These are phyloP conservation scores for Solanum appendiculatum DNA, from an alignment of 257 asterid genomes.

Conservation along the genomic window DNA sequence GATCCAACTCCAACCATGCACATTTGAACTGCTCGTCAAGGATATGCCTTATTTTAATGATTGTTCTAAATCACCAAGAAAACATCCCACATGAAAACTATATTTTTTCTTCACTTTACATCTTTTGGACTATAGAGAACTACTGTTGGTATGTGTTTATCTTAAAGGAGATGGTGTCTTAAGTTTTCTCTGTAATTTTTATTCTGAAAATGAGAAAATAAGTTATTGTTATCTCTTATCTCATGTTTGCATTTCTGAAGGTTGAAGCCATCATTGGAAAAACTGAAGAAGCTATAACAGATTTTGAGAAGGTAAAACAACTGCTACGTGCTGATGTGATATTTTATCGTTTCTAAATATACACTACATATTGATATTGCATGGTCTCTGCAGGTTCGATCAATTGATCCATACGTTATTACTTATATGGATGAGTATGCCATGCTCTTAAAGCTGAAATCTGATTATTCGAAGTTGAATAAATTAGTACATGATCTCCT, in stretches of 20 bases:
- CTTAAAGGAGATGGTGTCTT: not conserved
- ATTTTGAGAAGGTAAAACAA: conserved; percentile 74
- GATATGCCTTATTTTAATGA: not conserved
- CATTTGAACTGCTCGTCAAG: not conserved
- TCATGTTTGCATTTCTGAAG: conserved; percentile 25
- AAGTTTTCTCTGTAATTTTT: not conserved
- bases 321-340: not conserved
- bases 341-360: not conserved
- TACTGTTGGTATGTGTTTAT: not conserved
- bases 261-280: conserved; percentile 84
- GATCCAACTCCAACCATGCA: not conserved
- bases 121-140: not conserved
- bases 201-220: not conserved
- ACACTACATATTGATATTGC: not conserved
- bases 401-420: conserved; percentile 66
- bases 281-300: conserved; percentile 80
- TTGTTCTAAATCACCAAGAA: not conserved
- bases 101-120: not conserved
- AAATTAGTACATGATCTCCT: conserved; percentile 81
- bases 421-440: conserved; percentile 99
- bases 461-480: conserved; percentile 67
- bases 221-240: not conserved
- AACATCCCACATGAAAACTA: not conserved
- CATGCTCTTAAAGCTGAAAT: conserved; percentile 84
- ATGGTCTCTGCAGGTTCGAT: conserved; percentile 56